Evolutionary conservation across 108 stramenopile genomes (phyloP).

Genomic region (Parmales sp.): DNA sequence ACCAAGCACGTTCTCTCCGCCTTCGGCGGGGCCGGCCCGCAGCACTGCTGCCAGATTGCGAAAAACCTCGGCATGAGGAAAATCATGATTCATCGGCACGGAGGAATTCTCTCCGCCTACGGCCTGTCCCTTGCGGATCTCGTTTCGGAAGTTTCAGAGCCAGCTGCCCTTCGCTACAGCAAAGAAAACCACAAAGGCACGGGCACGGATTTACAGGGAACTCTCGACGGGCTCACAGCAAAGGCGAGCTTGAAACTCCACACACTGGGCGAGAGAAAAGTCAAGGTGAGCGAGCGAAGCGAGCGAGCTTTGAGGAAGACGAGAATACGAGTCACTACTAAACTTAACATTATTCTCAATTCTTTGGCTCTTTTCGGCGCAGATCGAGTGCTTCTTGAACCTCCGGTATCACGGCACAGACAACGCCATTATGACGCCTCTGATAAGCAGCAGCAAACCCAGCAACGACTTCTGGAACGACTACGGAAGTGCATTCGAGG

Average conservation of each 20-base stretch:
- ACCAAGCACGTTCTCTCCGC: conserved; percentile 79
- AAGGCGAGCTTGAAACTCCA: conserved; percentile 15
- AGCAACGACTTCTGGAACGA: neutral
- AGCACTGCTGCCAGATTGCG: conserved; percentile 91
- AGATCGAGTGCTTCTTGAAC: conserved; percentile 67
- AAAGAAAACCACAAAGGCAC: neutral
- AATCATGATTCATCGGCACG: conserved; percentile 85
- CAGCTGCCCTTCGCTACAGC: conserved; percentile 61
- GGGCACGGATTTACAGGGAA: conserved; percentile 11
- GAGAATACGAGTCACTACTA: too few relatives aligned
- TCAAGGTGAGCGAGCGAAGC: conserved; percentile 33
- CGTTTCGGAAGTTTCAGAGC: conserved; percentile 84
- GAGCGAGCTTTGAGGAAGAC: too few relatives aligned
- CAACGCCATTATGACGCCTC: conserved; percentile 78
- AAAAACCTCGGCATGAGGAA: conserved; percentile 81
- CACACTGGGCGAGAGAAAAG: conserved; percentile 45
- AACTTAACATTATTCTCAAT: too few relatives aligned
- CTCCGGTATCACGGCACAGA: conserved; percentile 93
- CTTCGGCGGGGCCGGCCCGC: conserved; percentile 97
- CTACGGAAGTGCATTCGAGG: conserved; percentile 50
- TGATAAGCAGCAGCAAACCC: conserved; percentile 2
- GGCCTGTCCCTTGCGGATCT: conserved; percentile 89
- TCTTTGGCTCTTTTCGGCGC: too few relatives aligned
- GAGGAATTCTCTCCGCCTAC: conserved; percentile 91
- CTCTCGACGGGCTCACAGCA: conserved; percentile 39